Conservation (phyloP, 1,284 basidiomycete species). For the Termitomyces sp. region DNA sequence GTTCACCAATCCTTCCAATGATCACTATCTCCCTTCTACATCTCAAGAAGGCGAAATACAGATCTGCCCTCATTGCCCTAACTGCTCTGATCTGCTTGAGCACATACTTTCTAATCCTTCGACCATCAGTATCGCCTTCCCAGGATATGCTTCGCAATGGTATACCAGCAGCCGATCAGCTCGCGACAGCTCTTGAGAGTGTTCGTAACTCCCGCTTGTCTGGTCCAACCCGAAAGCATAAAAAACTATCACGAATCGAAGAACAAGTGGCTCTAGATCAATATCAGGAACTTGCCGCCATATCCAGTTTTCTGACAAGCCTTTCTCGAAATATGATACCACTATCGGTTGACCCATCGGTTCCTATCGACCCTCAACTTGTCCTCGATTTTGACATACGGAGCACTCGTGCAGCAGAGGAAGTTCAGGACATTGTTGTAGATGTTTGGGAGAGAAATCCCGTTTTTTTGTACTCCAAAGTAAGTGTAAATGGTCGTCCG, state of each 20-base stretch:
- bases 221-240: slow-evolving; percentile 20
- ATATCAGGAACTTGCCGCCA: slow-evolving; percentile 71
- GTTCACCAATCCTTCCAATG: slow-evolving; percentile 16
- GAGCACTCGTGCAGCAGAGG: slow-evolving; percentile 46
- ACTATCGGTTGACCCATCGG: slow-evolving; percentile 52
- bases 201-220: slow-evolving; percentile 25
- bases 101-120: slow-evolving; percentile 47
- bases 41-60: slow-evolving; percentile 33
- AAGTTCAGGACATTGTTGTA: slow-evolving; percentile 49
- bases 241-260: slow-evolving; percentile 21
- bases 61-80: slow-evolving; percentile 49
- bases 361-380: slow-evolving; percentile 71
- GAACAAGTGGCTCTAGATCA: slow-evolving; percentile 43
- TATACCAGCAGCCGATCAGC: slow-evolving; percentile 22
- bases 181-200: slow-evolving; percentile 28
- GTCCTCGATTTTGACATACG: slow-evolving; percentile 82
- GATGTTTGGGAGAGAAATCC: slow-evolving; percentile 73
- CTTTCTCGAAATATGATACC: slow-evolving; percentile 79
- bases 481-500: slow-evolving; percentile 26
- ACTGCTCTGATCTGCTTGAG: slow-evolving; percentile 43
- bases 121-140: slow-evolving; percentile 31
- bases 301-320: slow-evolving; percentile 74
- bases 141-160: slow-evolving; percentile 34
- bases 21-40: slow-evolving; percentile 21
- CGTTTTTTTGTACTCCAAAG: slow-evolving; percentile 75